Evolutionary conservation across 305 asterid species (phyloP).

Genomic region (Ajuga reptans): DNA sequence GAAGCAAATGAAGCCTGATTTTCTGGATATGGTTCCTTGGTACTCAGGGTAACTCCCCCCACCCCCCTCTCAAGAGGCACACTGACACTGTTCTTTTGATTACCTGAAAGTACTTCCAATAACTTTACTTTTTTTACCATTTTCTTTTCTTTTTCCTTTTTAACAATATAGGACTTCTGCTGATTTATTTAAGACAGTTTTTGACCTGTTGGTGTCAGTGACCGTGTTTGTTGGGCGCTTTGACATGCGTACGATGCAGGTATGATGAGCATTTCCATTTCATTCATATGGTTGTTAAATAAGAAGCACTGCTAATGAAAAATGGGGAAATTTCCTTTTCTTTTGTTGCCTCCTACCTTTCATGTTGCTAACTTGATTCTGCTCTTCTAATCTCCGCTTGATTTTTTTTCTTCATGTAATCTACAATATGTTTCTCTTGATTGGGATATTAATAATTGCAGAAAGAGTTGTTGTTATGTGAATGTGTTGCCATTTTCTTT

Average conservation of each 20-base stretch:
- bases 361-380: neutral
- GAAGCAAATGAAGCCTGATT: conserved; percentile 89
- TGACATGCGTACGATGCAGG: conserved; percentile 99
- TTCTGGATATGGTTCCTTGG: conserved; percentile 99
- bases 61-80: conserved; percentile 1
- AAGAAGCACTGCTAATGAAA: neutral
- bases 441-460: neutral
- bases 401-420: neutral
- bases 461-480: neutral
- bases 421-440: neutral
- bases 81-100: neutral
- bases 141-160: neutral
- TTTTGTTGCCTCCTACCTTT: neutral
- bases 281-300: neutral
- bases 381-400: neutral
- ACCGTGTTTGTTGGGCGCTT: conserved; percentile 98
- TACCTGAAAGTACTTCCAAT: neutral
- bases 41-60: conserved; percentile 71
- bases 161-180: conserved; percentile 80
- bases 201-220: conserved; percentile 93
- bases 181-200: conserved; percentile 92
- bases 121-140: conserved; percentile 1
- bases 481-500: neutral
- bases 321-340: neutral
- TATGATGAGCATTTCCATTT: conserved; percentile 20